Percentiles rank a stretch among this genome's conserved stretches.
These are phyloP conservation scores for Casaregolazyma lundiana DNA, from an alignment of 1,139 yeast genomes.

Conservation along the genomic window DNA sequence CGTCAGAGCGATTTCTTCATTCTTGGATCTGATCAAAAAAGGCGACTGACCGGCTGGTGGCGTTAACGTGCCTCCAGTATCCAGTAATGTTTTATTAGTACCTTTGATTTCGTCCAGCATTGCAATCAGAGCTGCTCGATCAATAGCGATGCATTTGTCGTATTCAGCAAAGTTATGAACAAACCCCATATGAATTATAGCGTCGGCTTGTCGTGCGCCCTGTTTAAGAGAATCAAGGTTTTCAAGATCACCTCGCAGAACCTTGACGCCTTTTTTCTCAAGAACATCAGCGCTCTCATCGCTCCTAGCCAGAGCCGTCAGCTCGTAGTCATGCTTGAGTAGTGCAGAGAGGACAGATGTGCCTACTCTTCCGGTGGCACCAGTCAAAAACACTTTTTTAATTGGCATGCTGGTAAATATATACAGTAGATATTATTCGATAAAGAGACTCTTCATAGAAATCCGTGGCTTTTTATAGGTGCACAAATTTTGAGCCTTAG, in stretches of 20 bases:
- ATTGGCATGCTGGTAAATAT: no score
- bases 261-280: slow-evolving; percentile 4
- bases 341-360: slow-evolving; percentile 40
- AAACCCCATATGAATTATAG: slow-evolving; percentile 35
- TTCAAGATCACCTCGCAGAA: slow-evolving; percentile 27
- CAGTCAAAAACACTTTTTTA: slow-evolving; percentile 44
- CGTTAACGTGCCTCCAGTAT: slow-evolving; percentile 4
- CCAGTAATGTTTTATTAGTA: slow-evolving; percentile 21
- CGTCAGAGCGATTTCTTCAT: background rate
- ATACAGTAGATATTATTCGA: no score
- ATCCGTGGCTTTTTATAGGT: no score
- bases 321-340: slow-evolving; percentile 39
- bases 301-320: slow-evolving; percentile 55
- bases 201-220: slow-evolving; percentile 33
- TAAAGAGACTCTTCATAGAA: no score
- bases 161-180: slow-evolving; percentile 27
- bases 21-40: background rate
- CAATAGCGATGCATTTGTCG: slow-evolving; percentile 19
- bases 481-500: no score
- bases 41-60: background rate
- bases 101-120: slow-evolving; percentile 28
- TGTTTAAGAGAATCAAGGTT: slow-evolving; percentile 28
- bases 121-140: slow-evolving; percentile 24
- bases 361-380: slow-evolving; percentile 58
- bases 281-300: slow-evolving; percentile 36